Evolutionary conservation across 2,329 filamentous ascomycete genomes (phyloP).

Genomic region (Penicillium occitanis): DNA sequence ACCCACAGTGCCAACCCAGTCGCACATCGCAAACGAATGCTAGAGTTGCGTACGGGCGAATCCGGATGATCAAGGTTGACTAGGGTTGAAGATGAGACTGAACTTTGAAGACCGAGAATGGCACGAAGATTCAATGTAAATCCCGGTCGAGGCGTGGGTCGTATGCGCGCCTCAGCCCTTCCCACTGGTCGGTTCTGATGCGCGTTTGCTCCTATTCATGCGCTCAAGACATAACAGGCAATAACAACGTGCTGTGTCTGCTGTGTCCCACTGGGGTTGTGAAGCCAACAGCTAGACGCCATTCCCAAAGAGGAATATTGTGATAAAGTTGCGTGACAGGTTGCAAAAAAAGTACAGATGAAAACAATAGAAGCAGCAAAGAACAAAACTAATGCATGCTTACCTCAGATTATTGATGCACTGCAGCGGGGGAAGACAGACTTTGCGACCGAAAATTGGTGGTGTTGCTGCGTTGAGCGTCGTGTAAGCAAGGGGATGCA

Average conservation of each 20-base stretch:
- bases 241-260: conserved; percentile 12
- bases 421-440: not conserved
- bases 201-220: conserved; percentile 2
- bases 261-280: not conserved
- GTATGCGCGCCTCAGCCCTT: not conserved
- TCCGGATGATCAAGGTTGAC: not conserved
- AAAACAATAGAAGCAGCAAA: conserved; percentile 8
- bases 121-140: not conserved
- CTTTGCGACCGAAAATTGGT: conserved; percentile 1
- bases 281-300: not conserved
- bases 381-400: conserved; percentile 18
- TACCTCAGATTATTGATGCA: conserved; percentile 18
- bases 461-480: conserved; percentile 1
- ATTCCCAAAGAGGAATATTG: conserved; percentile 12
- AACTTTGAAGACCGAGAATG: not conserved
- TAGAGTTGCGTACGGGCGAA: conserved; percentile 3
- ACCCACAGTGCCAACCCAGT: not conserved
- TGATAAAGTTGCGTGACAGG: conserved; percentile 1
- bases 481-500: conserved; percentile 14
- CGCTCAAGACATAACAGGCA: conserved; percentile 5
- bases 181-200: conserved; percentile 9
- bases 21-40: not conserved
- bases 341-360: conserved; percentile 11
- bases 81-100: conserved; percentile 6
- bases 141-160: conserved; percentile 4